Evolutionary conservation across 2,329 filamentous ascomycete species (phyloP).

Genomic region (Alternaria brassicicola): DNA sequence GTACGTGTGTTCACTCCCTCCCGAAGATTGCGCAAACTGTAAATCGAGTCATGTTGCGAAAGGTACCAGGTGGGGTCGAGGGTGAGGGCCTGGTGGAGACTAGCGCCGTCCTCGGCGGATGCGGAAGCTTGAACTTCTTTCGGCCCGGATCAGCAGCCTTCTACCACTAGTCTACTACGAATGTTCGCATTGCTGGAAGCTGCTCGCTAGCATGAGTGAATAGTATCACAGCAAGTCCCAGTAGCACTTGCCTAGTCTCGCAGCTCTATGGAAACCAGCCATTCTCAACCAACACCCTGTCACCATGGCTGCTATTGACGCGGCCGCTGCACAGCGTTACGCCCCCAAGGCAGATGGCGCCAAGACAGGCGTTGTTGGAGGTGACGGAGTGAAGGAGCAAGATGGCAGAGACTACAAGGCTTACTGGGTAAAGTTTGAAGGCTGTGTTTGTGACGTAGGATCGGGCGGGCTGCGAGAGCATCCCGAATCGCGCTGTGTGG

Average conservation of each 20-base stretch:
- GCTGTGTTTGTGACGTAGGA: background rate
- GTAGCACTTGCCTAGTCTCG: background rate
- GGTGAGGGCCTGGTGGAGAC: conserved; percentile 17
- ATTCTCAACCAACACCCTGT: background rate
- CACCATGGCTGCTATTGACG: conserved; percentile 33
- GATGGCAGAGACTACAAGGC: conserved; percentile 19
- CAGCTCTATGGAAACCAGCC: background rate
- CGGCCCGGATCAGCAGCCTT: conserved; percentile 1
- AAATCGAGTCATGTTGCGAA: conserved; percentile 17
- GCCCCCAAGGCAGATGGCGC: conserved; percentile 21
- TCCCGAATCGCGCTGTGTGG: conserved; percentile 2
- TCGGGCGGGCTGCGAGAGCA: background rate
- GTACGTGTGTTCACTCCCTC: background rate
- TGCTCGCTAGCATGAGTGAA: background rate
- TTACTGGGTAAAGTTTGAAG: background rate
- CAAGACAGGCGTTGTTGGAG: conserved; percentile 20
- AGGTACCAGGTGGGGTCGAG: conserved; percentile 16
- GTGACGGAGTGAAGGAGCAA: conserved; percentile 31
- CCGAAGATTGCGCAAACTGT: background rate
- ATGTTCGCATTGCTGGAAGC: background rate
- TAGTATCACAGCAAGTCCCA: background rate
- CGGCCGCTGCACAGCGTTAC: conserved; percentile 35
- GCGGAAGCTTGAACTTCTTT: conserved; percentile 26
- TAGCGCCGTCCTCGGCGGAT: conserved; percentile 21
- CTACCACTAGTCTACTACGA: background rate